phyloP scores from a whole-genome alignment of 371 early-diverging fungal species.

The Mortierella sp. region DNA sequence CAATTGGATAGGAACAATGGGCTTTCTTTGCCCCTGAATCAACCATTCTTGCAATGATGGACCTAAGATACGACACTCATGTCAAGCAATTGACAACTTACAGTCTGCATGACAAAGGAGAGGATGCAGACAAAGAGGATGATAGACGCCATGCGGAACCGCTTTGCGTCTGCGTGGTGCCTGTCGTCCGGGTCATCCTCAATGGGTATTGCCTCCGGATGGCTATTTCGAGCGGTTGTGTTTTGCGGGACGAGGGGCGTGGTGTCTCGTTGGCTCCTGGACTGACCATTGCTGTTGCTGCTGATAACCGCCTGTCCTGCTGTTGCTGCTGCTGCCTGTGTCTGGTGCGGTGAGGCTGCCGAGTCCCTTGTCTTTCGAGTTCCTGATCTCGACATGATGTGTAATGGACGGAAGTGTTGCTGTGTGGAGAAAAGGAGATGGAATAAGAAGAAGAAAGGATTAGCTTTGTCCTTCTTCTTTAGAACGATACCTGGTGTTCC shows the following conservation, averaged over 20 bases:
- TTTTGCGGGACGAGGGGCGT: slow-evolving; percentile 9
- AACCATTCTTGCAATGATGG: not conserved
- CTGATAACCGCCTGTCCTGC: not conserved
- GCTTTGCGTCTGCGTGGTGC: slow-evolving; percentile 12
- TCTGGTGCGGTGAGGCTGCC: not conserved
- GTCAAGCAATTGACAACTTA: slow-evolving; percentile 20
- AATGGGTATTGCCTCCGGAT: not conserved
- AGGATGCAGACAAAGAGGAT: slow-evolving; percentile 71
- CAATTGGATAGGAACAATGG: too few relatives aligned
- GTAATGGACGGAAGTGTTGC: not conserved
- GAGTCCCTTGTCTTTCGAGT: slow-evolving; percentile 21
- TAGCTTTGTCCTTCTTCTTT: too few relatives aligned
- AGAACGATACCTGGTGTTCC: not conserved
- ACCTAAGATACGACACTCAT: not conserved
- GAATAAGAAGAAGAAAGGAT: not conserved
- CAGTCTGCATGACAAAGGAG: slow-evolving; percentile 75
- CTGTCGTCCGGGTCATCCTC: slow-evolving; percentile 11
- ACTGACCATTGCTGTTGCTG: not conserved
- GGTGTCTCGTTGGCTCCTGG: slow-evolving; percentile 12
- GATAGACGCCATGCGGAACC: slow-evolving; percentile 39
- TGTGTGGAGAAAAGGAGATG: not conserved
- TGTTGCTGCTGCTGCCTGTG: not conserved
- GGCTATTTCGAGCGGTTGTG: not conserved
- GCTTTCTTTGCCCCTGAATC: not conserved
- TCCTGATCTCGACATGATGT: slow-evolving; percentile 22